These are phyloP conservation scores for Paraglomus brasilianum DNA, from an alignment of 192 early-diverging fungal genomes.

Conservation along the genomic window DNA sequence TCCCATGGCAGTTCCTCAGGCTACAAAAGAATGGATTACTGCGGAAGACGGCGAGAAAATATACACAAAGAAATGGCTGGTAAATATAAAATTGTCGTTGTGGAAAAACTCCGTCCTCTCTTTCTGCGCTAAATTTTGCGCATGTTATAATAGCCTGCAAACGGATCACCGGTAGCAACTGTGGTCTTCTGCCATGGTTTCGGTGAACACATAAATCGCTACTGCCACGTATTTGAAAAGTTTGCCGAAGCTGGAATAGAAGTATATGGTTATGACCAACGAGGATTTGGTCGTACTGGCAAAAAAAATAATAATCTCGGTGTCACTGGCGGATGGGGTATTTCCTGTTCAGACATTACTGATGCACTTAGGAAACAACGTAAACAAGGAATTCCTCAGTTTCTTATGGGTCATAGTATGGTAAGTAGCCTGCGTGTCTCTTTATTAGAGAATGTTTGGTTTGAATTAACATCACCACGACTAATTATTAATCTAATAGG, in stretches of 20 bases:
- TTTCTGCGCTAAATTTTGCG: background rate
- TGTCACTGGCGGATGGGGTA: constrained; percentile 46
- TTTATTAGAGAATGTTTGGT: no score
- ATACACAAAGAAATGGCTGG: constrained; percentile 54
- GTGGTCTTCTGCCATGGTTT: constrained; percentile 54
- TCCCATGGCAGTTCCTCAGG: constrained; percentile 5
- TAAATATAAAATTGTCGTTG: background rate
- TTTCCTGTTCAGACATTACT: constrained; percentile 50
- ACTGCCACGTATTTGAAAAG: constrained; percentile 55
- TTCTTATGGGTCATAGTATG: constrained; percentile 55
- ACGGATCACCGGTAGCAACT: constrained; percentile 35
- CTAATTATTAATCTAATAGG: constrained; percentile 30
- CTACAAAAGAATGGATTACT: constrained; percentile 46
- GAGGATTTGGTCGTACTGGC: constrained; percentile 65
- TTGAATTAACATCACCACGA: no score
- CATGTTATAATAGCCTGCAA: background rate
- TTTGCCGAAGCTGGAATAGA: constrained; percentile 58
- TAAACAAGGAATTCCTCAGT: constrained; percentile 43
- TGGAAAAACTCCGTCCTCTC: background rate
- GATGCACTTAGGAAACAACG: constrained; percentile 40
- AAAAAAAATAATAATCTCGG: constrained; percentile 42
- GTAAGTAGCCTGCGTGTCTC: background rate
- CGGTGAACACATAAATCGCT: constrained; percentile 55
- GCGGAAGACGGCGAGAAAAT: constrained; percentile 42
- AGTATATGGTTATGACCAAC: constrained; percentile 60